phyloP scores from a whole-genome alignment of 1,284 basidiomycete species.

The Ustilago curta region DNA sequence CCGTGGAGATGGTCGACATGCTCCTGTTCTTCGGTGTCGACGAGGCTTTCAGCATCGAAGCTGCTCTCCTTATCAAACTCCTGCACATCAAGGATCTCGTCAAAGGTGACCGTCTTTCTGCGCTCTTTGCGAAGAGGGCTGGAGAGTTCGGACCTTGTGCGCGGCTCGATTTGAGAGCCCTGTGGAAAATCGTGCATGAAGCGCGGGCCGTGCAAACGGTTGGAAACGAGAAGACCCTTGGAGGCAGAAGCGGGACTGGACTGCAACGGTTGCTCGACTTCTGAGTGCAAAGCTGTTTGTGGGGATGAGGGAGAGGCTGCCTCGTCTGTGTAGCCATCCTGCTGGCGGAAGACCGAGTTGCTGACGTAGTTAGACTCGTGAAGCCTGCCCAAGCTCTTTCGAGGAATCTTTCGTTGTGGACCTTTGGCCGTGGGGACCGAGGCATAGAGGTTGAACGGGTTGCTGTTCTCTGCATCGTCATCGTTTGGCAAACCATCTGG shows the following conservation, averaged over 20 bases:
- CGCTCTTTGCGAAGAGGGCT: slow-evolving; percentile 38
- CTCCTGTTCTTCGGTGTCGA: slow-evolving; percentile 25
- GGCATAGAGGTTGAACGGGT: slow-evolving; percentile 33
- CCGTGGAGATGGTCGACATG: slow-evolving; percentile 11
- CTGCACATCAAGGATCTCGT: slow-evolving; percentile 85
- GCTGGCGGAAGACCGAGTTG: slow-evolving; percentile 75
- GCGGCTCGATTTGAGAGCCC: slow-evolving; percentile 3
- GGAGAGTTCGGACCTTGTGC: neutral
- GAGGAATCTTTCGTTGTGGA: slow-evolving; percentile 32
- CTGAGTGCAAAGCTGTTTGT: slow-evolving; percentile 8
- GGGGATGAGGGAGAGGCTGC: slow-evolving; percentile 15
- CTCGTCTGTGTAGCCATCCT: slow-evolving; percentile 60
- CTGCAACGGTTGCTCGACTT: neutral
- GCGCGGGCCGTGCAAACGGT: slow-evolving; percentile 81
- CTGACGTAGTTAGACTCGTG: slow-evolving; percentile 54
- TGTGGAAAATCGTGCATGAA: slow-evolving; percentile 31
- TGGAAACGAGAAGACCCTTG: slow-evolving; percentile 82
- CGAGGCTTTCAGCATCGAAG: slow-evolving; percentile 55
- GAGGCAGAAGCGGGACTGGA: slow-evolving; percentile 22
- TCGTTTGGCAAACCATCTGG: slow-evolving; percentile 1
- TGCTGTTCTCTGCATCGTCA: slow-evolving; percentile 40
- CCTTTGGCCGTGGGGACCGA: slow-evolving; percentile 15
- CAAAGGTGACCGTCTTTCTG: slow-evolving; percentile 81
- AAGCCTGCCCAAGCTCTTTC: slow-evolving; percentile 56
- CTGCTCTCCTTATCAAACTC: slow-evolving; percentile 72